Percentiles rank a stretch among this genome's conserved stretches.
These are phyloP conservation scores for Neoboletus subvelutipes DNA, from an alignment of 768 basidiomycete species.

Conservation along the genomic window DNA sequence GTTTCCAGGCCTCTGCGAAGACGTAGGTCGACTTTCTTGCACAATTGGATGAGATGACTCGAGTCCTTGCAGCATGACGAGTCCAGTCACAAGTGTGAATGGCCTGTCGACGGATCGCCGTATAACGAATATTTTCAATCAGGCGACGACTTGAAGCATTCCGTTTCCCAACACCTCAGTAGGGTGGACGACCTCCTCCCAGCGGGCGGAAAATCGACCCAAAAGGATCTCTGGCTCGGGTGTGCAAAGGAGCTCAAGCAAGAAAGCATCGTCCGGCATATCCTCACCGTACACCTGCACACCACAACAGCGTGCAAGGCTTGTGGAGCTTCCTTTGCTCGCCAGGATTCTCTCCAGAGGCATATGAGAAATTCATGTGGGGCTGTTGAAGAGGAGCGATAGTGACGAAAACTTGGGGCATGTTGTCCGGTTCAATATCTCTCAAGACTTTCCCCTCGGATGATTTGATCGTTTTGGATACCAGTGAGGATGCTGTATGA, in stretches of 20 bases:
- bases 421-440: neutral
- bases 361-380: constrained; percentile 23
- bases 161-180: constrained; percentile 13
- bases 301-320: constrained; percentile 7
- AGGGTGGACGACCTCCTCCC: constrained; percentile 4
- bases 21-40: neutral
- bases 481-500: neutral
- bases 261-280: constrained; percentile 27
- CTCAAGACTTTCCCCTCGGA: neutral
- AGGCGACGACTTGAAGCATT: constrained; percentile 10
- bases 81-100: constrained; percentile 1
- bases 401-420: no score
- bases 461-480: neutral
- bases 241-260: constrained; percentile 24
- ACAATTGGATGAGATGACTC: neutral
- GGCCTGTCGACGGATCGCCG: constrained; percentile 6
- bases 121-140: neutral
- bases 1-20: neutral
- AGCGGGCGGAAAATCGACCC: constrained; percentile 1
- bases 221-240: constrained; percentile 18
- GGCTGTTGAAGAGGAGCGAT: neutral
- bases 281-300: constrained; percentile 24
- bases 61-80: neutral
- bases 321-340: constrained; percentile 25
- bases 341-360: constrained; percentile 20